Conservation (phyloP, 129 eudicot genomes). For the Chrysanthemum lavandulifolium region DNA sequence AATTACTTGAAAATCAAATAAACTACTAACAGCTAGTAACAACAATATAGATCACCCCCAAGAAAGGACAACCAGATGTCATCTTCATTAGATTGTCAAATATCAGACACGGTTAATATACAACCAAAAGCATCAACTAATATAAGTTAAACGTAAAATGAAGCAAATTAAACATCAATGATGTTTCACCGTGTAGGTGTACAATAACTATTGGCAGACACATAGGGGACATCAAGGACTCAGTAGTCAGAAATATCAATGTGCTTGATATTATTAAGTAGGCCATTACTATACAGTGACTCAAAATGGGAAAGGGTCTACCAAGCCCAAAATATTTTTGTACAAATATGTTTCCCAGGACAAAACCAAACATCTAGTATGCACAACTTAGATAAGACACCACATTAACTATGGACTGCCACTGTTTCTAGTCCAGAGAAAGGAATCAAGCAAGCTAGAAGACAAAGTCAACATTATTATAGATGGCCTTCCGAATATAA, state of each 20-base stretch:
- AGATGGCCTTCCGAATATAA: not conserved
- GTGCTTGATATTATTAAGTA: conserved; percentile 19
- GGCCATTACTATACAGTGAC: not conserved
- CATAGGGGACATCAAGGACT: not conserved
- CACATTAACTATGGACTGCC: conserved; percentile 2
- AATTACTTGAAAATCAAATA: conserved; percentile 3
- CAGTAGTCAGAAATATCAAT: conserved; percentile 18
- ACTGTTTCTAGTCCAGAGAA: conserved; percentile 14
- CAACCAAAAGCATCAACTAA: conserved; percentile 5
- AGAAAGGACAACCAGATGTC: not conserved
- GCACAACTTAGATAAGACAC: conserved; percentile 6
- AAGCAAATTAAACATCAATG: not conserved
- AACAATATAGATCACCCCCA: too few relatives aligned
- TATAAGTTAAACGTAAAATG: not conserved
- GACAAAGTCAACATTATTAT: conserved; percentile 5
- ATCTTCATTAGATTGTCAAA: conserved; percentile 12
- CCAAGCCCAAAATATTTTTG: not conserved
- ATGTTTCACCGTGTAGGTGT: not conserved
- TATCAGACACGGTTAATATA: conserved; percentile 12
- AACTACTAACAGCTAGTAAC: conserved; percentile 15
- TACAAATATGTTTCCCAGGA: conserved; percentile 3
- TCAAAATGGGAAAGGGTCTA: conserved; percentile 10
- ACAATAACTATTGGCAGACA: conserved; percentile 7
- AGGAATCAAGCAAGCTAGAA: conserved; percentile 26
- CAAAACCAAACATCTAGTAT: conserved; percentile 9